phyloP scores from a whole-genome alignment of 495 filamentous ascomycete genomes.

The Penicillium macrosclerotiorum region DNA sequence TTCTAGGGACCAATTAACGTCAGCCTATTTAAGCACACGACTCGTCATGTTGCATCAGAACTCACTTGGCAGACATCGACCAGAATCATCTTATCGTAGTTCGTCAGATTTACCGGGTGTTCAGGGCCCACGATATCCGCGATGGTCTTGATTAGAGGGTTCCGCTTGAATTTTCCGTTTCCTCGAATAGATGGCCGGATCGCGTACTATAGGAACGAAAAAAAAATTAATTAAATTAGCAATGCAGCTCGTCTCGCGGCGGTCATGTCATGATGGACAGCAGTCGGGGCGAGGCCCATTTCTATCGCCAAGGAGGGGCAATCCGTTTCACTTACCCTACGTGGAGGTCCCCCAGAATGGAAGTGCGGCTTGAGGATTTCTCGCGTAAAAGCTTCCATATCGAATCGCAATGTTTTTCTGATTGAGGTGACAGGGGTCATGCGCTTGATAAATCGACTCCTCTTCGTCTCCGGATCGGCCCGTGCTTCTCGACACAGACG shows the following conservation, averaged over 20 bases:
- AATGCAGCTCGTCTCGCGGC: too few relatives aligned
- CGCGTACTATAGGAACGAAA: conserved; percentile 66
- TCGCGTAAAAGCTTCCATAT: conserved; percentile 67
- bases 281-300: too few relatives aligned
- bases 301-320: too few relatives aligned
- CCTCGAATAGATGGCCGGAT: conserved; percentile 83
- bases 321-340: conserved; percentile 51
- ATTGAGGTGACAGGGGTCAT: conserved; percentile 76
- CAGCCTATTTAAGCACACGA: background rate
- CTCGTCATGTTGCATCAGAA: background rate
- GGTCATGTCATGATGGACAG: too few relatives aligned
- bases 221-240: too few relatives aligned
- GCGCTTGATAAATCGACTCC: conserved; percentile 74
- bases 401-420: conserved; percentile 75
- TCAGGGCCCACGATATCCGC: conserved; percentile 63
- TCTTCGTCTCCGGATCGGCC: conserved; percentile 50
- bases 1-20: conserved; percentile 57
- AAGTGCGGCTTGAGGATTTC: conserved; percentile 73
- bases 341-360: conserved; percentile 49
- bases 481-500: conserved; percentile 68
- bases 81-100: conserved; percentile 80
- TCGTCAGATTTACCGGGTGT: conserved; percentile 80
- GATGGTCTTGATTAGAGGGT: conserved; percentile 74
- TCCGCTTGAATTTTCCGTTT: conserved; percentile 70
- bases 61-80: conserved; percentile 87